These are phyloP conservation scores for Sicyos edulis DNA, from an alignment of 306 rosid species.

Conservation along the genomic window DNA sequence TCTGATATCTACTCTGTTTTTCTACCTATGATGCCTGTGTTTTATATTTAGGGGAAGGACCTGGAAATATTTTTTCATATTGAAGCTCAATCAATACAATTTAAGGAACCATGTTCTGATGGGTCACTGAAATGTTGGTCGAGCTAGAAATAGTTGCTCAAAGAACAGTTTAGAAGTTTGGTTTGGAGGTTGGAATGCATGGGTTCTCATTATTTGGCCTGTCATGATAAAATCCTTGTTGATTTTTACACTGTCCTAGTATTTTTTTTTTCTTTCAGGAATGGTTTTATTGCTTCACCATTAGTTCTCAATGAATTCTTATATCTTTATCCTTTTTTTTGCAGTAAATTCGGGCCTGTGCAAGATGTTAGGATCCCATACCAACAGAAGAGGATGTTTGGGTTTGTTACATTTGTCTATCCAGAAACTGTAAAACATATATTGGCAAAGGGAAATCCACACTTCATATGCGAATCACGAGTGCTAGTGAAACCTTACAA, in stretches of 20 bases:
- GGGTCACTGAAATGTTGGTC: no score
- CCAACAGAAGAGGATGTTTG: constrained; percentile 97
- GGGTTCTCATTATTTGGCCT: neutral
- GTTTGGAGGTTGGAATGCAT: neutral
- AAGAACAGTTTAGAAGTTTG: constrained; percentile 5
- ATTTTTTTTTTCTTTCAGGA: neutral
- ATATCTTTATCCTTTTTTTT: constrained; percentile 3
- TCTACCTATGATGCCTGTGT: neutral
- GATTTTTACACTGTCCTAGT: neutral
- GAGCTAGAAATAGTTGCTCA: constrained; percentile 5
- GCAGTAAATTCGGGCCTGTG: constrained; percentile 92
- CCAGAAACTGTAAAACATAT: constrained; percentile 89
- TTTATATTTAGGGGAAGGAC: neutral
- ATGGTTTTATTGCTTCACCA: neutral
- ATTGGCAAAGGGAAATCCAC: constrained; percentile 90
- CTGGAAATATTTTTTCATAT: neutral
- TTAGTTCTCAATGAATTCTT: neutral
- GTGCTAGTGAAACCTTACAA: constrained; percentile 98
- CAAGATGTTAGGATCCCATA: constrained; percentile 98
- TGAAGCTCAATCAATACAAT: neutral
- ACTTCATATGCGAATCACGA: constrained; percentile 91
- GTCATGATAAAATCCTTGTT: neutral
- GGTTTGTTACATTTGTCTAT: constrained; percentile 86
- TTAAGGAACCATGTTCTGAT: neutral
- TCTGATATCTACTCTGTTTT: neutral